phyloP scores from a whole-genome alignment of 352 stramenopile genomes.

The Globisporangium echinulatum region DNA sequence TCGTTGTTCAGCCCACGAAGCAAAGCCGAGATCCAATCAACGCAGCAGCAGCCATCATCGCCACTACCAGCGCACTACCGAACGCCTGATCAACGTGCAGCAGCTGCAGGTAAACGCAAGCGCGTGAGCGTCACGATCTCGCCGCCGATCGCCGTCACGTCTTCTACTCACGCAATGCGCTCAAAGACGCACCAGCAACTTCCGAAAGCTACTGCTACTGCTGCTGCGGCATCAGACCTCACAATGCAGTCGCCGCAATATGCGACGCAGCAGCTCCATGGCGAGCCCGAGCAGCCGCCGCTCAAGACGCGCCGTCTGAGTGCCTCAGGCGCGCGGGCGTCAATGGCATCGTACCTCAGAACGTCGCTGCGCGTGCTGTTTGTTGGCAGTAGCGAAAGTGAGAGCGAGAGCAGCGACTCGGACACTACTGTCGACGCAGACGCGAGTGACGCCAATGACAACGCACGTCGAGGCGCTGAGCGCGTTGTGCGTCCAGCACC shows the following conservation, averaged over 20 bases:
- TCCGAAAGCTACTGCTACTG: not conserved
- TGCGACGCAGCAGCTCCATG: not conserved
- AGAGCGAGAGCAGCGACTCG: not conserved
- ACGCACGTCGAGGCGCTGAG: not conserved
- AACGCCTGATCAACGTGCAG: conserved; percentile 3
- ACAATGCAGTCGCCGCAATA: conserved; percentile 5
- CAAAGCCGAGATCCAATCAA: conserved; percentile 7
- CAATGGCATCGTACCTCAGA: not conserved
- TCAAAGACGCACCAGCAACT: not conserved
- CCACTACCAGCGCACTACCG: not conserved
- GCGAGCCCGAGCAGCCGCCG: conserved; percentile 8
- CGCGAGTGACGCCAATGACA: not conserved
- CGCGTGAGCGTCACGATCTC: conserved; percentile 14
- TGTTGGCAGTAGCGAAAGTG: not conserved
- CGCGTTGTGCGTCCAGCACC: not conserved
- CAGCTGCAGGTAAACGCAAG: conserved; percentile 5
- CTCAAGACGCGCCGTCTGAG: conserved; percentile 9
- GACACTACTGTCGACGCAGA: not conserved
- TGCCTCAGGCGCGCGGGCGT: conserved; percentile 1
- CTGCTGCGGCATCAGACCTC: too few species aligned
- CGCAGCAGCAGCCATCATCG: not conserved
- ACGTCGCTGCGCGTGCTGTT: conserved; percentile 7
- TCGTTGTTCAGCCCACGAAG: not conserved
- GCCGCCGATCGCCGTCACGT: not conserved
- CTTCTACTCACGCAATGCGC: not conserved